These are phyloP conservation scores for Ophiocordyceps australis DNA, from an alignment of 2,329 filamentous ascomycete genomes.

Conservation along the genomic window DNA sequence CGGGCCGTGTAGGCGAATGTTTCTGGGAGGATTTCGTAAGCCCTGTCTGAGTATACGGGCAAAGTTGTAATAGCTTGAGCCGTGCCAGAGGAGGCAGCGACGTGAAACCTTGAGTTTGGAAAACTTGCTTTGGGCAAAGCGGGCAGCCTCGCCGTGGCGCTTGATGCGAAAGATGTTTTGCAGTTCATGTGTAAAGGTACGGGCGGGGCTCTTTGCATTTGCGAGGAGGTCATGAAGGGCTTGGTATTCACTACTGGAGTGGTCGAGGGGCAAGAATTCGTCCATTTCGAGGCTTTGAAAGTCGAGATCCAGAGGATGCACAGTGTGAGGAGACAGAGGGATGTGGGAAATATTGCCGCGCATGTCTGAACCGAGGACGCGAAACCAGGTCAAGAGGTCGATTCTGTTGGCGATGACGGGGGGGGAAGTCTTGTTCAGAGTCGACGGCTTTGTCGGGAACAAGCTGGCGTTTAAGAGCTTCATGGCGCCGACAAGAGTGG, in stretches of 20 bases:
- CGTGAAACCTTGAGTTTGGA: constrained; percentile 39
- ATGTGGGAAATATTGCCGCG: no score
- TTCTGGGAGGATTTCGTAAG: constrained; percentile 72
- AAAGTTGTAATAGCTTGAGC: constrained; percentile 67
- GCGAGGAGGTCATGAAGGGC: constrained; percentile 50
- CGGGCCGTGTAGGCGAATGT: constrained; percentile 64
- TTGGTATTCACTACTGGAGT: constrained; percentile 39
- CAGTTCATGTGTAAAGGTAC: constrained; percentile 40
- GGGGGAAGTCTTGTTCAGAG: no score
- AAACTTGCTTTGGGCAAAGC: constrained; percentile 41
- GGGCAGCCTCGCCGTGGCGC: constrained; percentile 50
- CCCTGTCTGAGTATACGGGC: constrained; percentile 78
- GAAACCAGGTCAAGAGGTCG: no score
- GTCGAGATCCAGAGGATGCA: constrained; percentile 54
- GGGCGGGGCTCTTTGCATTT: constrained; percentile 48
- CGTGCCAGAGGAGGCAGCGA: constrained; percentile 72
- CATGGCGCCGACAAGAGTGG: no score
- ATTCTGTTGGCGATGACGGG: no score
- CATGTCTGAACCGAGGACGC: no score
- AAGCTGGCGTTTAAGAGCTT: no score
- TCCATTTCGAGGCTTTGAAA: constrained; percentile 53
- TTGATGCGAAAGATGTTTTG: constrained; percentile 71
- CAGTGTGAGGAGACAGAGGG: no score
- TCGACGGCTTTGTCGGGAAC: no score
- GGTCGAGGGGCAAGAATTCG: constrained; percentile 57